Conservation (phyloP, 805 yeast genomes). For the Hanseniaspora taiwanica region DNA sequence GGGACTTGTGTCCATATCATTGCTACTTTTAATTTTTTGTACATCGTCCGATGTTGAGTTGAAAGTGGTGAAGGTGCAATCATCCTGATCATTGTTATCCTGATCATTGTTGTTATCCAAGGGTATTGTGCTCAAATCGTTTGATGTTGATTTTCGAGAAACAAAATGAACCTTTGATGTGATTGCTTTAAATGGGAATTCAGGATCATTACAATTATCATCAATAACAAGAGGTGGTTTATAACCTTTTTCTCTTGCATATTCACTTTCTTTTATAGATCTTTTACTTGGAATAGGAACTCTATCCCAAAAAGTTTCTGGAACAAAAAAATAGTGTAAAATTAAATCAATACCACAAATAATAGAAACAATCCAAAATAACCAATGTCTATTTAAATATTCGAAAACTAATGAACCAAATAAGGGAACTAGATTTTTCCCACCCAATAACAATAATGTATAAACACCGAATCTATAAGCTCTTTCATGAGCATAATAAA, state of each 20-base stretch:
- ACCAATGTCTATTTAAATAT: constrained; percentile 41
- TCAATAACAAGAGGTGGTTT: constrained; percentile 6
- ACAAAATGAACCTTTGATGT: constrained; percentile 1
- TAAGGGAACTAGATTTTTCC: constrained; percentile 46
- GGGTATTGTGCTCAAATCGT: too few relatives aligned
- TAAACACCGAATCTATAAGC: constrained; percentile 48
- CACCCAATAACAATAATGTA: constrained; percentile 45
- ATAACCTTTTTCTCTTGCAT: constrained; percentile 30
- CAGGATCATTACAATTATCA: too few relatives aligned
- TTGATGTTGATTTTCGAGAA: too few relatives aligned
- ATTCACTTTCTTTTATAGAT: constrained; percentile 33
- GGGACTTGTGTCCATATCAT: background rate
- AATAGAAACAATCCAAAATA: constrained; percentile 45
- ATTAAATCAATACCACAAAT: constrained; percentile 34
- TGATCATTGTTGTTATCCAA: too few relatives aligned
- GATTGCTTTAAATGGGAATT: too few relatives aligned
- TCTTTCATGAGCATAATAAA: constrained; percentile 46
- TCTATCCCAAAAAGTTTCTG: constrained; percentile 54
- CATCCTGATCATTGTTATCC: constrained; percentile 1
- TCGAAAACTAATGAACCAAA: constrained; percentile 41
- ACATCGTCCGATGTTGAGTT: background rate
- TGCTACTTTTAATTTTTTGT: background rate
- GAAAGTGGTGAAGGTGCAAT: background rate
- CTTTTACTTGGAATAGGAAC: constrained; percentile 36
- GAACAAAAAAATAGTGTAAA: constrained; percentile 39